Conservation (phyloP, 2,329 filamentous ascomycete species). For the Cucurbitaria berberidis region DNA sequence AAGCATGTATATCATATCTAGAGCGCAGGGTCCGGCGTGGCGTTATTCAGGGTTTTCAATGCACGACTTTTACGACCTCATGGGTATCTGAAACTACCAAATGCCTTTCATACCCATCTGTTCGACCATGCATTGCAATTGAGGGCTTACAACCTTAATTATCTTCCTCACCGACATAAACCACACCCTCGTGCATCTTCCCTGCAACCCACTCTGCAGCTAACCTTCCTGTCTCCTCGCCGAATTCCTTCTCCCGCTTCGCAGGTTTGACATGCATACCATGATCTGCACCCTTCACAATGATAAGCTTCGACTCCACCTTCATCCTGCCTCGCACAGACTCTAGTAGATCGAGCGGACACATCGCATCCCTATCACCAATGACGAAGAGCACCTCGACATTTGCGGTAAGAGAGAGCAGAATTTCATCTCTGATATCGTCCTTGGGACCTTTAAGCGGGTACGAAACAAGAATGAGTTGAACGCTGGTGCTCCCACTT, state of each 20-base stretch:
- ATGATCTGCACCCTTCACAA: slow-evolving; percentile 50
- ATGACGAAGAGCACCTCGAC: slow-evolving; percentile 50
- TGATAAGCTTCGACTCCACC: slow-evolving; percentile 45
- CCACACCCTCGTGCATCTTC: slow-evolving; percentile 2
- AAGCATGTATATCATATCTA: neutral
- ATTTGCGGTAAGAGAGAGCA: slow-evolving; percentile 40
- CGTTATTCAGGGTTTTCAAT: neutral
- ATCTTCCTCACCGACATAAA: slow-evolving; percentile 10
- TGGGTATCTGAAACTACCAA: neutral
- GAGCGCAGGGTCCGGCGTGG: neutral
- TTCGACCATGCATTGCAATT: neutral
- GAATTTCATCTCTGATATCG: slow-evolving; percentile 47
- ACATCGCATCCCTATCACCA: slow-evolving; percentile 40
- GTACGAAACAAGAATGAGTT: slow-evolving; percentile 51
- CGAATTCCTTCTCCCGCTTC: slow-evolving; percentile 31
- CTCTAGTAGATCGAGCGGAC: slow-evolving; percentile 25
- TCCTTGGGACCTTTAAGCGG: slow-evolving; percentile 48
- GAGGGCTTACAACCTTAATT: neutral
- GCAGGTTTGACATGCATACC: slow-evolving; percentile 48
- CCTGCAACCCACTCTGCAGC: slow-evolving; percentile 45
- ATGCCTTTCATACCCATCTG: neutral
- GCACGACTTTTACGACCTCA: neutral
- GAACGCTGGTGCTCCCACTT: slow-evolving; percentile 4
- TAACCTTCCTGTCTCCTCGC: slow-evolving; percentile 40
- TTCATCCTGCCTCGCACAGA: slow-evolving; percentile 46